A percentile compares a stretch with the other conserved stretches of the same genome.
Evolutionary conservation across 805 yeast species (phyloP).

Genomic region (Debaryomyces castellii): DNA sequence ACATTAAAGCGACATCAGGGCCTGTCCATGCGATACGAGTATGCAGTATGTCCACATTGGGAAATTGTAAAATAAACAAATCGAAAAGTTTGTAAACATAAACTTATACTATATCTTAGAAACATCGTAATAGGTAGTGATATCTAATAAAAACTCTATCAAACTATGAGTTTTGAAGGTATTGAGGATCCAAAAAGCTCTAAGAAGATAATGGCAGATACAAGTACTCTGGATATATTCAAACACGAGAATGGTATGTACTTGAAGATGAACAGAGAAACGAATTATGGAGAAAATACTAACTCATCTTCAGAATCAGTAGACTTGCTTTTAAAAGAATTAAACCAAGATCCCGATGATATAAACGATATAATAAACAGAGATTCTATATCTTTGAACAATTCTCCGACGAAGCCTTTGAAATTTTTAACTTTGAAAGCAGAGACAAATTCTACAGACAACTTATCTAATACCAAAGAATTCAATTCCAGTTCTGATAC

Average conservation of each 20-base stretch:
- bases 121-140: background rate
- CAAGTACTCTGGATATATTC: constrained; percentile 16
- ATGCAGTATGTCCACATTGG: background rate
- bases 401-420: constrained; percentile 34
- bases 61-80: constrained; percentile 1
- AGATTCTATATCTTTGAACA: constrained; percentile 14
- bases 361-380: background rate
- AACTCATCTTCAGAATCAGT: constrained; percentile 25
- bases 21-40: background rate
- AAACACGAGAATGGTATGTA: constrained; percentile 29
- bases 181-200: background rate
- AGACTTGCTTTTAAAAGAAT: constrained; percentile 27
- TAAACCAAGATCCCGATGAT: constrained; percentile 14
- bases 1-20: background rate
- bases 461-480: constrained; percentile 17
- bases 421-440: constrained; percentile 19
- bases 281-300: constrained; percentile 9
- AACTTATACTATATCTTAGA: background rate
- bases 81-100: constrained; percentile 2
- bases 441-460: background rate
- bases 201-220: background rate
- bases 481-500: constrained; percentile 44
- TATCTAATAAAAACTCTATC: background rate
- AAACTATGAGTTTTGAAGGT: background rate
- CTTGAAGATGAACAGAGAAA: too few species aligned